phyloP scores from a whole-genome alignment of 2,329 filamentous ascomycete genomes.

The Cercospora zeae-maydis region DNA sequence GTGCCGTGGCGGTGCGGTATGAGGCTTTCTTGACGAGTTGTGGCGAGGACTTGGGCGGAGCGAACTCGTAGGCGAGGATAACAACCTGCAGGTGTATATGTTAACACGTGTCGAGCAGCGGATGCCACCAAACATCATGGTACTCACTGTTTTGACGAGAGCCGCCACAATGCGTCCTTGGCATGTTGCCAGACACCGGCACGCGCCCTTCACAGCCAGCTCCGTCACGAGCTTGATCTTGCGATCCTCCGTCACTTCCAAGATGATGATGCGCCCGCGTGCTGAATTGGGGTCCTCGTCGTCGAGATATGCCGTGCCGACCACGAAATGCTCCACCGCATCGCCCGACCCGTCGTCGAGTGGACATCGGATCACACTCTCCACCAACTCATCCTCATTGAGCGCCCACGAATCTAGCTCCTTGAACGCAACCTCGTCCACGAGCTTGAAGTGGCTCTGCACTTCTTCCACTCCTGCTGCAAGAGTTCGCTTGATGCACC shows the following conservation, averaged over 20 bases:
- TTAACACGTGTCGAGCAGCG: constrained; percentile 29
- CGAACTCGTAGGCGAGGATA: constrained; percentile 56
- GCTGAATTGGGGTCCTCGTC: constrained; percentile 50
- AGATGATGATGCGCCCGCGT: constrained; percentile 76
- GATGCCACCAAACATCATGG: constrained; percentile 42
- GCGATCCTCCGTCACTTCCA: constrained; percentile 74
- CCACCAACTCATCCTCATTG: constrained; percentile 69
- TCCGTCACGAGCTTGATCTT: constrained; percentile 69
- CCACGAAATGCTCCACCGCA: constrained; percentile 73
- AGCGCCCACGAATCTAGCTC: constrained; percentile 69
- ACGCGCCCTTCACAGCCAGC: constrained; percentile 71
- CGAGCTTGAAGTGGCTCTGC: constrained; percentile 77
- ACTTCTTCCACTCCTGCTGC: constrained; percentile 69
- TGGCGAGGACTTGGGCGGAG: constrained; percentile 48
- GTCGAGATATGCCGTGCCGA: constrained; percentile 80
- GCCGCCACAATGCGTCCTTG: constrained; percentile 77
- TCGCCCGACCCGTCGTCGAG: constrained; percentile 59
- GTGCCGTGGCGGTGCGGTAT: constrained; percentile 78
- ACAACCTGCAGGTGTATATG: constrained; percentile 44
- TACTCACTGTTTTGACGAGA: constrained; percentile 68
- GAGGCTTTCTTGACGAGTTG: constrained; percentile 66
- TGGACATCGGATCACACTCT: constrained; percentile 75
- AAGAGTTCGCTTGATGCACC: constrained; percentile 74
- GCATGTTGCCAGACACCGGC: constrained; percentile 71
- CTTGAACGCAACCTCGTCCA: constrained; percentile 85